Percentiles rank a stretch among this genome's conserved stretches.
phyloP scores from a whole-genome alignment of 768 basidiomycete species.

The Boletus subparvulus region DNA sequence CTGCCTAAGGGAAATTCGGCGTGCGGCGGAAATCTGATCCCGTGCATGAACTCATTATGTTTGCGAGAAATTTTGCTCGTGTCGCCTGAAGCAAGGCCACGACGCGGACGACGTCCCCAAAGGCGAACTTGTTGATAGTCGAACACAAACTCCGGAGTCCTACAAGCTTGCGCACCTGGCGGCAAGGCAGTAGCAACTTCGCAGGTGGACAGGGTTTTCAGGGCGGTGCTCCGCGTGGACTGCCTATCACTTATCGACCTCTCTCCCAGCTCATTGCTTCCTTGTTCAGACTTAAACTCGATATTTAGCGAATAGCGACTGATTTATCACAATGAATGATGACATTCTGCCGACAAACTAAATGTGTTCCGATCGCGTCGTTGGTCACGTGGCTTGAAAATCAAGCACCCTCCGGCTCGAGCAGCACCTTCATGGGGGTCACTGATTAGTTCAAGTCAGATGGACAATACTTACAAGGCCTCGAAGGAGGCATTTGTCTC shows the following conservation, averaged over 20 bases:
- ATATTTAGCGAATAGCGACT: not conserved
- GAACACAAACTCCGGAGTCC: not conserved
- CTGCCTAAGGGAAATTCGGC: too few species aligned
- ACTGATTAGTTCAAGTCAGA: slow-evolving; percentile 1
- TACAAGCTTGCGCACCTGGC: too few species aligned
- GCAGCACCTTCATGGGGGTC: not conserved
- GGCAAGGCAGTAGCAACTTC: too few species aligned
- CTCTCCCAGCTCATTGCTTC: not conserved
- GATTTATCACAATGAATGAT: not conserved
- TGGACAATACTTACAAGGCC: slow-evolving; percentile 54
- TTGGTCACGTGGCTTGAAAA: slow-evolving; percentile 16
- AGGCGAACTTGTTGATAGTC: not conserved
- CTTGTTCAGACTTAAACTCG: not conserved
- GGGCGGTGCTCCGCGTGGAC: not conserved
- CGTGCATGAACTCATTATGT: not conserved
- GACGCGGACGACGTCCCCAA: not conserved
- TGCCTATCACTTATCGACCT: slow-evolving; percentile 6
- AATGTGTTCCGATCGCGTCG: not conserved
- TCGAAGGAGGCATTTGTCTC: slow-evolving; percentile 85
- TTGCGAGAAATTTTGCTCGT: too few species aligned
- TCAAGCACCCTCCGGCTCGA: not conserved
- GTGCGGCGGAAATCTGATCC: not conserved
- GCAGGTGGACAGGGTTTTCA: not conserved
- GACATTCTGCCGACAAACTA: too few species aligned
- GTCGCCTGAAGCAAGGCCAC: not conserved